phyloP scores from a whole-genome alignment of 345 rosid genomes.

The Viola odorata region DNA sequence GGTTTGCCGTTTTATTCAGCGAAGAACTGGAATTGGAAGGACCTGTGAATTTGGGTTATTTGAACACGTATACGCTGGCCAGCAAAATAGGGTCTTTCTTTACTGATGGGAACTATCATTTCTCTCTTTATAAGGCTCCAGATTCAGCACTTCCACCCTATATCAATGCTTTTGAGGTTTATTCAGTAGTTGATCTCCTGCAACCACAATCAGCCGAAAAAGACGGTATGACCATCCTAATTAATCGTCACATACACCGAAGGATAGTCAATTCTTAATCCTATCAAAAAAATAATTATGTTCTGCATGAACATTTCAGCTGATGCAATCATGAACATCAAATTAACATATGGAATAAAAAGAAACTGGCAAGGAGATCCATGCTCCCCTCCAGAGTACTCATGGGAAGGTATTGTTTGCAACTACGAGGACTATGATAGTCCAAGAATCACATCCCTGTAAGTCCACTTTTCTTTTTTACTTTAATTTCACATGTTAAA shows the following conservation, averaged over 20 bases:
- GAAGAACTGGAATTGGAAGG: conserved; percentile 49
- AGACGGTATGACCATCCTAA: conserved; percentile 34
- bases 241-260: too few relatives aligned
- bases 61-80: conserved; percentile 18
- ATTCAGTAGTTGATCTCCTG: conserved; percentile 18
- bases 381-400: conserved; percentile 37
- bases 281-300: too few relatives aligned
- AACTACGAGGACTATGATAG: conserved; percentile 16
- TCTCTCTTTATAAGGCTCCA: conserved; percentile 14
- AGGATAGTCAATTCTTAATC: too few relatives aligned
- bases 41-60: conserved; percentile 22
- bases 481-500: too few relatives aligned
- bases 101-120: conserved; percentile 16
- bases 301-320: conserved; percentile 16
- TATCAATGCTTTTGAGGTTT: conserved; percentile 52
- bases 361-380: conserved; percentile 57
- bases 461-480: too few relatives aligned
- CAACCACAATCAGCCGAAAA: conserved; percentile 22
- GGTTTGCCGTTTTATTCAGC: conserved; percentile 29
- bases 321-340: conserved; percentile 34
- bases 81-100: too few relatives aligned
- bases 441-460: conserved; percentile 41
- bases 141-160: conserved; percentile 49
- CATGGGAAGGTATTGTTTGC: conserved; percentile 51
- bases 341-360: conserved; percentile 27